Evolutionary conservation across 495 filamentous ascomycete genomes (phyloP), one percentile per base, ranked within the genome.

Genomic region (Aspergillus panamensis): DNA sequence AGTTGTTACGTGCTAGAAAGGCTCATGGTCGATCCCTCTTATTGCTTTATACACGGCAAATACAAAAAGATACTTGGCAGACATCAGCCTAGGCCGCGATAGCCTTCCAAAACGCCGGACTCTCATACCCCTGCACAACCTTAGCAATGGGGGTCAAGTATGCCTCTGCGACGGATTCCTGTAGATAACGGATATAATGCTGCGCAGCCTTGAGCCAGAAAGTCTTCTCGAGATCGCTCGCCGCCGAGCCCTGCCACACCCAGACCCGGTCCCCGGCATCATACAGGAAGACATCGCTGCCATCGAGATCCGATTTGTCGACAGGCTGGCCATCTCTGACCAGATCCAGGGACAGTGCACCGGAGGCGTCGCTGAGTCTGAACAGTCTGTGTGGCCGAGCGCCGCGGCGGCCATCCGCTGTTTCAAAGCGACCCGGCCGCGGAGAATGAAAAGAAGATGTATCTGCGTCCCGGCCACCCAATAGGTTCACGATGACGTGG

Each of bases 201-300:
- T 84, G 79, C 16, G 81, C 79, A 7, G 82, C 75, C 59, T 75
- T 79, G 20, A 85, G 68, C 83, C 84, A 87, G 68, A 76, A 63
- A 0, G 77, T 76, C 61, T 75, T 83, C 67, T 85, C 84, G 7
- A 60, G 59, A 40, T 63, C 70, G 65, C 82, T 85, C 3, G 83
- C 82, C 3, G 67, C 69, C 3, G 61, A 60, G 5, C 84, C 84
- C 64, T 83, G 77, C 83, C 83, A 87, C 21, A 87, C 81, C 82
- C 82, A 87, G 14, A 85, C 67, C 32, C 62, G 68, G 43, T 58
- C 72, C 7, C 81, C 81, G 10, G 64, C 68, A 42, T 85, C 82
- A 47, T 83, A 76, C 9, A 87, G 63, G 63, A 87, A 87, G 4
- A 87, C 76, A 63, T 85, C 83, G 8, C 78, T 73, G 9, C 75